These are phyloP conservation scores for Sclerotinia trifoliorum DNA, from an alignment of 2,329 filamentous ascomycete genomes.

Conservation along the genomic window DNA sequence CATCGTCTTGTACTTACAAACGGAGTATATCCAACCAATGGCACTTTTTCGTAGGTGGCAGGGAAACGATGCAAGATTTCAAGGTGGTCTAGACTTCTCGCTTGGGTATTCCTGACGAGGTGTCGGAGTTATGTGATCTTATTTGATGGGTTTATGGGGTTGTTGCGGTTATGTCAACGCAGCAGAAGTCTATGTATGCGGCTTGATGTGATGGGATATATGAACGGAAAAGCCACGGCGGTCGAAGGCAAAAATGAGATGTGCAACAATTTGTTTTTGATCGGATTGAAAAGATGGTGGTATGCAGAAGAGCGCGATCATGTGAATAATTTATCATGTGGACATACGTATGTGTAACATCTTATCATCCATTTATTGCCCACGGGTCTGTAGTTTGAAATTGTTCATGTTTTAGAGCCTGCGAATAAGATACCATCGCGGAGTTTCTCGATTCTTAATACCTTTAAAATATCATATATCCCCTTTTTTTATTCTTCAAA, in stretches of 20 bases:
- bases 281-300: background rate
- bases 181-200: background rate
- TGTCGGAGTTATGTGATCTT: background rate
- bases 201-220: background rate
- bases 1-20: background rate
- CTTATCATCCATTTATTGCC: too few relatives aligned
- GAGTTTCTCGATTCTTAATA: too few relatives aligned
- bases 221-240: background rate
- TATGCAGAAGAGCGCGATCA: background rate
- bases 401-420: too few relatives aligned
- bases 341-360: background rate
- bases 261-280: background rate
- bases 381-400: too few relatives aligned
- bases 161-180: too few relatives aligned
- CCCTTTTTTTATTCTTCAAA: too few relatives aligned
- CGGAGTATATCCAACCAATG: background rate
- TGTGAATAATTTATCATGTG: background rate
- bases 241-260: background rate
- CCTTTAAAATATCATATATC: too few relatives aligned
- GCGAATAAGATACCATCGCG: too few relatives aligned
- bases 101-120: background rate
- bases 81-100: background rate
- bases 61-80: background rate
- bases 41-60: background rate
- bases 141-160: background rate